A percentile compares a stretch with the other conserved stretches of the same genome.
Conservation (phyloP, 148 eudicot species). For the Drosera capensis region DNA sequence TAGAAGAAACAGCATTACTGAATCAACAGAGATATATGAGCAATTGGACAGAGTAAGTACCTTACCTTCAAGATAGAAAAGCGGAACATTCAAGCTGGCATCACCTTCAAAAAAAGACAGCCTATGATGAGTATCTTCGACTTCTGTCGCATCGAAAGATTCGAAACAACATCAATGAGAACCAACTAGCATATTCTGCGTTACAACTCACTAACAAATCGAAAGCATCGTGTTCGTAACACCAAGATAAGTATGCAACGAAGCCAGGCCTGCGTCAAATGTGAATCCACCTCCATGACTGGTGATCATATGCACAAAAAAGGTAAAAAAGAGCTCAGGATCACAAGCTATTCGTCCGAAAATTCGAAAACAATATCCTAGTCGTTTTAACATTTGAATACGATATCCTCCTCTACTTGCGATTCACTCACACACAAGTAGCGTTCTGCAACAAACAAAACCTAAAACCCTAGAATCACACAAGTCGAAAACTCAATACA, state of each 20-base stretch:
- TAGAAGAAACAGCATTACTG: too few species aligned
- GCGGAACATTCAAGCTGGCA: conserved; percentile 45
- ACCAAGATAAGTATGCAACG: conserved; percentile 85
- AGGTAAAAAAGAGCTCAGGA: conserved; percentile 1
- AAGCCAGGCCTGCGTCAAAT: conserved; percentile 54
- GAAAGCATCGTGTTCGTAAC: conserved; percentile 29
- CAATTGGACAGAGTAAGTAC: conserved; percentile 1
- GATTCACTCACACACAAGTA: too few species aligned
- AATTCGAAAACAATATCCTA: not conserved
- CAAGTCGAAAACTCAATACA: too few species aligned
- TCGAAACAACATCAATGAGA: conserved; percentile 12
- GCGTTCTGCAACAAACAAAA: too few species aligned
- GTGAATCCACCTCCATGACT: conserved; percentile 30
- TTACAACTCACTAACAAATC: not conserved
- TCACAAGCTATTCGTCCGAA: not conserved
- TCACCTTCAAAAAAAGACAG: conserved; percentile 71
- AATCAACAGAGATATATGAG: too few species aligned
- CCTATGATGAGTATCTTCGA: conserved; percentile 81
- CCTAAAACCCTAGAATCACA: too few species aligned
- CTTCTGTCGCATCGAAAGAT: conserved; percentile 49
- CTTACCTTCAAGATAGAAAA: conserved; percentile 77
- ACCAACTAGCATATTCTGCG: not conserved
- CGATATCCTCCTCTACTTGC: too few species aligned
- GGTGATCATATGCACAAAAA: conserved; percentile 9
- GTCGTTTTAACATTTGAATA: too few species aligned